phyloP scores from a whole-genome alignment of 495 filamentous ascomycete species.

The Xylaria bambusicola region DNA sequence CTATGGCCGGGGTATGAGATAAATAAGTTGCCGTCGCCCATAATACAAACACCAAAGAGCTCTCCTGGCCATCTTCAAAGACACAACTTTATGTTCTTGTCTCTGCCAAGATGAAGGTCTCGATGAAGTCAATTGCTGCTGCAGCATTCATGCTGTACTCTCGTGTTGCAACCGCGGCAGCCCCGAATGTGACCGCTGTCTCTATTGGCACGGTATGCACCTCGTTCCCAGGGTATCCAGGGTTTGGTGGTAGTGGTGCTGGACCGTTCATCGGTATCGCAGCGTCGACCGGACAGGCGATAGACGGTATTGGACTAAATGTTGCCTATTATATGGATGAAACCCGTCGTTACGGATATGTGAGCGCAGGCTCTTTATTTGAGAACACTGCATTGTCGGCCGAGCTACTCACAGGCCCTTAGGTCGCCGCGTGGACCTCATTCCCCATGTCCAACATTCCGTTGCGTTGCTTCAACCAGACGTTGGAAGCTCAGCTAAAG shows the following conservation, averaged over 20 bases:
- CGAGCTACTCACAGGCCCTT: neutral
- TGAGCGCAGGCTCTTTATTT: neutral
- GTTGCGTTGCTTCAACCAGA: slow-evolving; percentile 7
- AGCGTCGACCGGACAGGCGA: slow-evolving; percentile 2
- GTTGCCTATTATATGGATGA: slow-evolving; percentile 7
- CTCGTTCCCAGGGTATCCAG: slow-evolving; percentile 6
- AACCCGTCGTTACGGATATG: slow-evolving; percentile 1
- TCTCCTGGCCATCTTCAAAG: neutral
- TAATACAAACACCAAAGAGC: neutral
- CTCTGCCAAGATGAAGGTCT: neutral
- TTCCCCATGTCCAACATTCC: neutral
- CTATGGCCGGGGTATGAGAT: neutral
- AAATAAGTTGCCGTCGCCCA: neutral
- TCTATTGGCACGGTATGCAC: slow-evolving; percentile 2
- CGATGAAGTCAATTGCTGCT: neutral
- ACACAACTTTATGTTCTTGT: neutral
- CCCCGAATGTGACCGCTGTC: slow-evolving; percentile 11
- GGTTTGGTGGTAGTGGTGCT: slow-evolving; percentile 1
- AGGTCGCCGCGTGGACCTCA: slow-evolving; percentile 1
- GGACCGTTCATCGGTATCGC: slow-evolving; percentile 8
- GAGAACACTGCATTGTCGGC: neutral
- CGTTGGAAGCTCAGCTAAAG: slow-evolving; percentile 3
- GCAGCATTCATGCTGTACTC: neutral
- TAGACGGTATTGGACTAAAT: slow-evolving; percentile 11
- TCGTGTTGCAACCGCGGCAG: neutral